Base-by-base conservation (phyloP, 106 monocot genomes). In the Iris macrosiphon region DNA sequence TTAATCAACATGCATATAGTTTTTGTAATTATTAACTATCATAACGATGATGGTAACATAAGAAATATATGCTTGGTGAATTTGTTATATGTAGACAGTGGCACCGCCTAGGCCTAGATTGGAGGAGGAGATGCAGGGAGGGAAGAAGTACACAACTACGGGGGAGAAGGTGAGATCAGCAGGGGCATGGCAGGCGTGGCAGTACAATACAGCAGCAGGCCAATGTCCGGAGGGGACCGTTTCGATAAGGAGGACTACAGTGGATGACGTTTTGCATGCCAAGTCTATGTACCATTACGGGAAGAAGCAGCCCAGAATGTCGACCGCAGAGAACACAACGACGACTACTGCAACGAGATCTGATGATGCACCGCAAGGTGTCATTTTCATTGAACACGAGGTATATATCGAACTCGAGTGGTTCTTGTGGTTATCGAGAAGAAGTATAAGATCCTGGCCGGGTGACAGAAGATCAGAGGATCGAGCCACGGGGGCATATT, bases 381-480 rank as follows among this genome's bases (percentile, higher is more conserved):
- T 86, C 43, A 96, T 85, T 45, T 89, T 81, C 70, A 96, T 89
- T 44, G 95, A 85, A 8, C 95, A 96, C 55, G 95, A 96, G 89
- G 95, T 96, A 64, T n/a, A n/a, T n/a, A n/a, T n/a, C n/a, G n/a
- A n/a, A n/a, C n/a, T n/a, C n/a, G n/a, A n/a, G n/a, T n/a, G n/a
- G n/a, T n/a, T n/a, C n/a, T n/a, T n/a, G n/a, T n/a, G n/a, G n/a
- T n/a, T n/a, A n/a, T n/a, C n/a, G n/a, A n/a, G n/a, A n/a, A n/a
- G n/a, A n/a, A n/a, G n/a, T n/a, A n/a, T n/a, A n/a, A n/a, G n/a
- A n/a, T n/a, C n/a, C n/a, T n/a, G n/a, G n/a, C n/a, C n/a, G n/a
- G n/a, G n/a, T n/a, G n/a, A n/a, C n/a, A n/a, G n/a, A n/a, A n/a
- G n/a, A n/a, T n/a, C n/a, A n/a, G n/a, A n/a, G n/a, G n/a, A n/a